These are phyloP conservation scores for Lotmaria passim DNA, from an alignment of 208 protist genomes.

Conservation along the genomic window DNA sequence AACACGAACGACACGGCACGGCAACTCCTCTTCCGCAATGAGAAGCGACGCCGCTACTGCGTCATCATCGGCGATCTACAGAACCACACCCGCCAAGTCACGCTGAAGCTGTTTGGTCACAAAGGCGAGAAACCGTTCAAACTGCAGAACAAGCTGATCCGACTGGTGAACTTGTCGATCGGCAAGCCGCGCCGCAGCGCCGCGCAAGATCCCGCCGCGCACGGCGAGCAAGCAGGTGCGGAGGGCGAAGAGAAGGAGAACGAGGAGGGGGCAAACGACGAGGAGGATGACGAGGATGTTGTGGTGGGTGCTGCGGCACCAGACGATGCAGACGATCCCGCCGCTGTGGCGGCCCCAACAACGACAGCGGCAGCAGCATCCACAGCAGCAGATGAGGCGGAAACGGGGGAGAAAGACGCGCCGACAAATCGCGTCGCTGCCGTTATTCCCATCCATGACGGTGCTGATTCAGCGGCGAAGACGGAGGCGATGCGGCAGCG, in stretches of 20 bases:
- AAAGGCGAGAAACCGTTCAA: constrained; percentile 84
- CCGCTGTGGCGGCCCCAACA: too few species aligned
- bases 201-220: constrained; percentile 27
- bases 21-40: constrained; percentile 80
- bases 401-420: too few species aligned
- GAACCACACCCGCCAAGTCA: constrained; percentile 54
- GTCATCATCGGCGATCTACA: constrained; percentile 83
- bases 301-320: not conserved
- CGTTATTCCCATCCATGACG: too few species aligned
- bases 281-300: constrained; percentile 14
- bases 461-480: not conserved
- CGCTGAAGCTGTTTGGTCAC: constrained; percentile 83
- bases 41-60: constrained; percentile 86
- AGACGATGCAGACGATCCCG: constrained; percentile 3
- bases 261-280: constrained; percentile 9
- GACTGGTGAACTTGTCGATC: constrained; percentile 83
- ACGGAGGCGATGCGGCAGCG: constrained; percentile 29
- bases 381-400: too few species aligned
- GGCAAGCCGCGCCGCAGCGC: constrained; percentile 56
- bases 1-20: constrained; percentile 68
- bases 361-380: too few species aligned
- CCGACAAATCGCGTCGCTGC: too few species aligned
- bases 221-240: not conserved
- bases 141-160: constrained; percentile 85
- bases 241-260: not conserved